Evolutionary conservation across 2,329 filamentous ascomycete genomes (phyloP).

Genomic region (Beauveria pseudobassiana): DNA sequence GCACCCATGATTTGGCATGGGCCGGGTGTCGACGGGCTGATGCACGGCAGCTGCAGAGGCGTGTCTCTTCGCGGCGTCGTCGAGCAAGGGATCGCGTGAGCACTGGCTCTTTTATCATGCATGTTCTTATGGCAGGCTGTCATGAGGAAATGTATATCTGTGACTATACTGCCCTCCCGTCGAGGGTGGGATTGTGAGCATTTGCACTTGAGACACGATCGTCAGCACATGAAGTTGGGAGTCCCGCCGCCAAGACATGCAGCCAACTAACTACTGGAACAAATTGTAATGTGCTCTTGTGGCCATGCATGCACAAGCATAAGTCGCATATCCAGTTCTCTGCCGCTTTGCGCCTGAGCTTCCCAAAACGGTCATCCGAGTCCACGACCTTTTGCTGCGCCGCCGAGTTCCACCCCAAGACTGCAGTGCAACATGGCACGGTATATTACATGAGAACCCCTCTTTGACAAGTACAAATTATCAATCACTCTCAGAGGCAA

Average conservation of each 20-base stretch:
- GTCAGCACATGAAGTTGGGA: background rate
- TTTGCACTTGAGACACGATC: no score
- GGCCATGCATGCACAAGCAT: background rate
- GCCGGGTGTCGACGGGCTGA: background rate
- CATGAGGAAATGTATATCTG: no score
- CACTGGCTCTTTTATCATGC: background rate
- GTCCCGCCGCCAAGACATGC: background rate
- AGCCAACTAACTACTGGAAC: background rate
- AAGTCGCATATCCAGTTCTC: background rate
- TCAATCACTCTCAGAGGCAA: background rate
- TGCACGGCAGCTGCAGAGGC: background rate
- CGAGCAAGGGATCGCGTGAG: background rate
- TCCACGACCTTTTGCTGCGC: background rate
- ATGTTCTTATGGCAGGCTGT: no score
- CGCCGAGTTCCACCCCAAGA: background rate
- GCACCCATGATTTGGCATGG: background rate
- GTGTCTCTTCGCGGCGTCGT: background rate
- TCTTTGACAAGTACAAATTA: background rate
- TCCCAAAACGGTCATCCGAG: slow-evolving; percentile 4
- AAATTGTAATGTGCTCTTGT: background rate
- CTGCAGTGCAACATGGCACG: background rate
- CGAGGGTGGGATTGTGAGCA: no score
- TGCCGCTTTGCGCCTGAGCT: background rate
- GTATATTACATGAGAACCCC: background rate
- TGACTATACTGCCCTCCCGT: no score